phyloP scores from a whole-genome alignment of 129 eudicot genomes.

The Flaveria sonorensis region DNA sequence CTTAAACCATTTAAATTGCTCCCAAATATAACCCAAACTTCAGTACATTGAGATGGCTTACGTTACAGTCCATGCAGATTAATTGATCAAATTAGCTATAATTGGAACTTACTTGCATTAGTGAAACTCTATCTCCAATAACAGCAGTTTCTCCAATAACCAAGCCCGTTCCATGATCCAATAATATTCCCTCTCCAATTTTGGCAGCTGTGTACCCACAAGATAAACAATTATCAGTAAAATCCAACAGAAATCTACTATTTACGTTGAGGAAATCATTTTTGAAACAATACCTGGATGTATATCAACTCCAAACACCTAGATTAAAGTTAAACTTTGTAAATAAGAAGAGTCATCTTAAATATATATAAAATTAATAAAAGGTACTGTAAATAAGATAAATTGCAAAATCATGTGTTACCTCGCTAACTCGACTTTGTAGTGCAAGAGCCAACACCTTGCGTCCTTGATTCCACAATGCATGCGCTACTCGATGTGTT shows the following conservation, averaged over 20 bases:
- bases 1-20: background rate
- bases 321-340: constrained; percentile 10
- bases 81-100: too few relatives aligned
- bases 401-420: constrained; percentile 27
- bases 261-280: background rate
- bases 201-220: constrained; percentile 55
- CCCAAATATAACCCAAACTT: background rate
- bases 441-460: constrained; percentile 67
- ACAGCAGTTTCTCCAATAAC: constrained; percentile 85
- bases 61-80: too few relatives aligned
- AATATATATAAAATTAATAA: constrained; percentile 5
- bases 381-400: background rate
- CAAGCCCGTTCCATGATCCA: constrained; percentile 75
- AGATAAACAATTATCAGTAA: background rate
- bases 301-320: constrained; percentile 77
- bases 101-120: constrained; percentile 53
- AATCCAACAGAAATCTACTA: background rate
- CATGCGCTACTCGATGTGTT: constrained; percentile 70
- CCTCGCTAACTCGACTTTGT: constrained; percentile 84
- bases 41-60: background rate
- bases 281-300: constrained; percentile 61
- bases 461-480: constrained; percentile 75
- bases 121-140: constrained; percentile 67
- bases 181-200: constrained; percentile 72
- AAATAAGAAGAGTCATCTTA: constrained; percentile 24